Conservation (phyloP, 352 stramenopile species). For the Elongisporangium prolatum region DNA sequence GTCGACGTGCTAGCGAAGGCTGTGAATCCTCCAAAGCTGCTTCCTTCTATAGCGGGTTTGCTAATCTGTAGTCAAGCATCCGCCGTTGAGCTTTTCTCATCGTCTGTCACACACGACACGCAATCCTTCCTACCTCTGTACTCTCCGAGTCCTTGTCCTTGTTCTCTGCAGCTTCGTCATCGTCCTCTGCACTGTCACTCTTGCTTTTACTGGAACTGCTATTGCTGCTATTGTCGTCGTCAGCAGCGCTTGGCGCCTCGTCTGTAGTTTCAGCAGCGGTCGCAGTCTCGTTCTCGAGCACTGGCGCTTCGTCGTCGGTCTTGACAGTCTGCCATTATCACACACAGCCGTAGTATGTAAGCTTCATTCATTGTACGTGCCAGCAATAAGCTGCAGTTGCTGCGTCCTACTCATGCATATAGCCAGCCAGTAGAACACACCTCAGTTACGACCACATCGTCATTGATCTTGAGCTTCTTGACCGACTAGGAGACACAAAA, state of each 20-base stretch:
- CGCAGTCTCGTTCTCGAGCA: background rate
- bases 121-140: background rate
- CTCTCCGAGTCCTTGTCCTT: constrained; percentile 7
- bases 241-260: background rate
- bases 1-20: constrained; percentile 20
- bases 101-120: background rate
- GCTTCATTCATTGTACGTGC: background rate
- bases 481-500: constrained; percentile 28
- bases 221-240: background rate
- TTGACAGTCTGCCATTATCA: constrained; percentile 3
- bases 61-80: background rate
- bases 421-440: background rate
- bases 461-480: constrained; percentile 37
- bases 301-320: background rate
- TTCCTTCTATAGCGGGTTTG: constrained; percentile 25
- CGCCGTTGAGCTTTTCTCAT: background rate
- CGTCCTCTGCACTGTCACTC: constrained; percentile 3
- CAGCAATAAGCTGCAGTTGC: background rate
- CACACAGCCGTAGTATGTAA: background rate
- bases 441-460: constrained; percentile 9
- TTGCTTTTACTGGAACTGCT: constrained; percentile 2
- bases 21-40: constrained; percentile 44
- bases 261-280: background rate
- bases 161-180: constrained; percentile 4
- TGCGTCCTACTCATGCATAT: no score